Evolutionary conservation across 305 asterid genomes (phyloP), one percentile per base, ranked within the genome.

Genomic region (Solanum hybrid): DNA sequence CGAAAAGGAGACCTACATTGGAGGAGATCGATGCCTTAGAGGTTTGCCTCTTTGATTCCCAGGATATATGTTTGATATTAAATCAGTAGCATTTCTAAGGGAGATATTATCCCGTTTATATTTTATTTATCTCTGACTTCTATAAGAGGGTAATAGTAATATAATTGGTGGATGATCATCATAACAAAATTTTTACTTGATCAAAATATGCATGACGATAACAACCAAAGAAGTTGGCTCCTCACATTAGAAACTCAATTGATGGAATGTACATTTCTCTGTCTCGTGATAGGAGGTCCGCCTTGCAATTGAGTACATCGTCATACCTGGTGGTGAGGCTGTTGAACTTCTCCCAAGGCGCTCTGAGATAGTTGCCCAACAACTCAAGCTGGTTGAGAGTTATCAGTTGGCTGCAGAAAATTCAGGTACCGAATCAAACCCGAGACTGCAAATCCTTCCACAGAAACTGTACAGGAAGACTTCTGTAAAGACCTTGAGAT

Each of bases 21-120:
- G 99, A 97, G 95, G 99, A 97, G 95, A 96, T 97, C 22, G 99
- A 97, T 91, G 99, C 99, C 87, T 94, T 97, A 93, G 99, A 97
- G 99, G 99, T 97, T 88, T 78, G 45, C 79, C 51, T 51, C 57
- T 24, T 31, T 6, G 1, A n/a, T 0, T 79, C 27, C 33, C 86
- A 37, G n/a, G 32, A 79, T 37, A 6, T 36, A 11, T 11, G 61
- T 79, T n/a, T n/a, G 86, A 0, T 79, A 85, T 20, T 57, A 9
- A 22, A 57, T 32, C 76, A 51, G 88, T 51, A 33, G 76, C 88
- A 83, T 83, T 83, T 83, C 75, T 29, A 17, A 27, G 88, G 73
- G 41, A 45, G 36, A 31, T 27, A 9, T 20, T 11, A 20, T 29
- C 17, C 65, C 76, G 9, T 51, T 51, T 51, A 22, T 31, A 5